Percentiles rank a stretch among this genome's conserved stretches.
Conservation (phyloP, 2,329 filamentous ascomycete species). For the Colletotrichum endophyticum region DNA sequence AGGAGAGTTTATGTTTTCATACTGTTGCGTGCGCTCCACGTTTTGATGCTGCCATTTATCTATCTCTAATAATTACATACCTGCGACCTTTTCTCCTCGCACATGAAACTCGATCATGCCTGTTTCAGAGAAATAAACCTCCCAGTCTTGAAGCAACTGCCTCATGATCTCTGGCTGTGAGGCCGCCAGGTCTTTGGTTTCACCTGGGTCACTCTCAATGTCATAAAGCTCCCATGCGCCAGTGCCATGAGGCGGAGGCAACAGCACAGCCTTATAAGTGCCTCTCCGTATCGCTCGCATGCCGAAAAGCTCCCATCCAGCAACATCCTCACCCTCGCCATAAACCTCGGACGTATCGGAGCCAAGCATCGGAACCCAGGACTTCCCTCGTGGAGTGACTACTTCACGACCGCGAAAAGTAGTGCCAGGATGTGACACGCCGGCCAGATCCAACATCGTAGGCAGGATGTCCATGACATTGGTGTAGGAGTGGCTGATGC, state of each 20-base stretch:
- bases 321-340: neutral
- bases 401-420: neutral
- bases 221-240: neutral
- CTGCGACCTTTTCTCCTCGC: neutral
- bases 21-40: neutral
- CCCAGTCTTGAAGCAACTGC: neutral
- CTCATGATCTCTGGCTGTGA: neutral
- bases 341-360: neutral
- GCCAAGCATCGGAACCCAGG: neutral
- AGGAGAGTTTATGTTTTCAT: neutral
- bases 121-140: neutral
- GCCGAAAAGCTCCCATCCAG: neutral
- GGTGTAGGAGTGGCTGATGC: neutral
- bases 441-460: constrained; percentile 49
- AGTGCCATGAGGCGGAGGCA: neutral
- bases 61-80: neutral
- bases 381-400: neutral
- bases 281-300: neutral
- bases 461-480: constrained; percentile 56
- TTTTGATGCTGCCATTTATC: neutral
- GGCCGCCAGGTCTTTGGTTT: neutral
- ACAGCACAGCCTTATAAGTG: neutral
- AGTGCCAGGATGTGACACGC: constrained; percentile 38
- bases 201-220: neutral
- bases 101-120: neutral